phyloP scores from a whole-genome alignment of 768 basidiomycete species.

The Trametes punicea region DNA sequence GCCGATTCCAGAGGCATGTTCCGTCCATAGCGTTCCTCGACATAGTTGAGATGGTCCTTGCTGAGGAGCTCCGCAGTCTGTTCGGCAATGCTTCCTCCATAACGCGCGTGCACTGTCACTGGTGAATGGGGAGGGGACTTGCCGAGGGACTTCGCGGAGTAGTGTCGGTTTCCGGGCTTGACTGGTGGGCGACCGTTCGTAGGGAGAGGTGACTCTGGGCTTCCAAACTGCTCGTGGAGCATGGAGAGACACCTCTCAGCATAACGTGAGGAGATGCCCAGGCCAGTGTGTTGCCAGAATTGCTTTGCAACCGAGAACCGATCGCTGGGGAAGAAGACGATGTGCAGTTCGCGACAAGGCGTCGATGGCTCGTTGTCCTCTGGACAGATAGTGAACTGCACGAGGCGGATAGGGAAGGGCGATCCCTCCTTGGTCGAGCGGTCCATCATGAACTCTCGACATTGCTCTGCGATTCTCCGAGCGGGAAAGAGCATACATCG shows the following conservation, averaged over 20 bases:
- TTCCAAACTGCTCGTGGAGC: conserved; percentile 40
- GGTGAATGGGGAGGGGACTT: conserved; percentile 18
- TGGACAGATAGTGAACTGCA: conserved; percentile 70
- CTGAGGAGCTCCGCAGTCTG: conserved; percentile 45
- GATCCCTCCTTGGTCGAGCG: conserved; percentile 43
- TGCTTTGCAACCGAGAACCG: conserved; percentile 69
- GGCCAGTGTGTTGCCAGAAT: conserved; percentile 95
- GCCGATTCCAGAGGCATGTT: conserved; percentile 77
- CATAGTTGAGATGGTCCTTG: conserved; percentile 65
- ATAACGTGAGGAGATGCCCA: conserved; percentile 84
- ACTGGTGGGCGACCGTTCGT: conserved; percentile 31
- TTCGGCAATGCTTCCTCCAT: neutral
- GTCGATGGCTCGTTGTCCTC: conserved; percentile 39
- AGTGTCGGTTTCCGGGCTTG: conserved; percentile 58
- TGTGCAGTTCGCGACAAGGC: conserved; percentile 64
- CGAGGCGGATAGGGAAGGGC: conserved; percentile 49
- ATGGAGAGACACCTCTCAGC: conserved; percentile 80
- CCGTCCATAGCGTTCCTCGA: conserved; percentile 94
- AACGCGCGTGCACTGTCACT: neutral
- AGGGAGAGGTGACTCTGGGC: conserved; percentile 15
- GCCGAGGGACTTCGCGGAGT: conserved; percentile 40
- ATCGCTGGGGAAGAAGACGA: conserved; percentile 70
- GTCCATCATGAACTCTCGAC: conserved; percentile 65
- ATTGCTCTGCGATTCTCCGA: conserved; percentile 66
- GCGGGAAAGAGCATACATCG: conserved; percentile 78